Evolutionary conservation across 495 filamentous ascomycete species (phyloP), one percentile per base, ranked within the genome.

Genomic region (Ascodesmis nigricans): DNA sequence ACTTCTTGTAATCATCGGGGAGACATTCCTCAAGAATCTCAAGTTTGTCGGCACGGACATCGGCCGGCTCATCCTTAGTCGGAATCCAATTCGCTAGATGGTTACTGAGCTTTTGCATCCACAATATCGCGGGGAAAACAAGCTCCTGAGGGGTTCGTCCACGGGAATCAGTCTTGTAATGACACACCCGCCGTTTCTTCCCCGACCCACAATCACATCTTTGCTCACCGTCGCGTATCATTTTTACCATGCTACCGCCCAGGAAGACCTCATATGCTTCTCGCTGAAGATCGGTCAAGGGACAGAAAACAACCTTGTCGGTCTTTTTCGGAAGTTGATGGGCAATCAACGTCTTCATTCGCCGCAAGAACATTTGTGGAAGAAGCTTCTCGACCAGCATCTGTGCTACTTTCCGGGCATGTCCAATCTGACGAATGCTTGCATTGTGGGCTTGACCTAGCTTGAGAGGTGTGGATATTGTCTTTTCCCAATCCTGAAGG

Each of bases 261-360:
- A 91, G 52, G 35, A 83, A 71, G 28, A 71, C 75, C 46, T 84
- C 71, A 47, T 97, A 97, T 2, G 83, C 87, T 17, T 76, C 72
- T 17, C 66, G 63, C 51, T 95, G 90, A 1, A 71, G 72, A 10
- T 70, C 66, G 0, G 82, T 92, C 24, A 95, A 61, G 16, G 78
- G 81, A 47, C 90, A 95, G 53, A 97, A 97, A 1, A 95, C 82
- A 0, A 97, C 84, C 26, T 71, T 73, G 50, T 97, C 87, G 23
- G 63, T 76, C 61, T 97, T 97, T 55, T 87, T 90, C 0, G 87
- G 87, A n/a, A 97, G 65, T 47, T 97, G 84, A 53, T 91, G 62
- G 0, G 81, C 81, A 36, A 97, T 91, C 31, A 95, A 58, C 0
- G 70, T 71, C 58, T 97, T 97, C 73, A 91, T 84, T 1, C 87